Conservation (phyloP, 306 rosid species). For the Vicia sativa region DNA sequence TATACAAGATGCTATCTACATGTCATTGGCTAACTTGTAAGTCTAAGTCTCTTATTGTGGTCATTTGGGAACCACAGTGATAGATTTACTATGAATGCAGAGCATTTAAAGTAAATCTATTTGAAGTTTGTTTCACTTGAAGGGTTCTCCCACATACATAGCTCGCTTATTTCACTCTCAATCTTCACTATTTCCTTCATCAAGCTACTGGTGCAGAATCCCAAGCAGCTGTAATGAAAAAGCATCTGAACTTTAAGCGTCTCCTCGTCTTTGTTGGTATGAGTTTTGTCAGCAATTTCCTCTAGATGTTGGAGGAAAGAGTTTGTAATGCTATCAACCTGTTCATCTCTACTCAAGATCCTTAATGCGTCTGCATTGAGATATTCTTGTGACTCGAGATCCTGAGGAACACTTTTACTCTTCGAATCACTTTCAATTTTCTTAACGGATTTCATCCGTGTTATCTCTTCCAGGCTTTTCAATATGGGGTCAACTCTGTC, state of each 20-base stretch:
- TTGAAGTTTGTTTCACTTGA: conserved; percentile 41
- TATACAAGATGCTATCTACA: conserved; percentile 3
- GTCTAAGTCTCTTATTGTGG: conserved; percentile 4
- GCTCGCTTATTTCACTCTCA: conserved; percentile 53
- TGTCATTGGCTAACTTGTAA: conserved; percentile 10
- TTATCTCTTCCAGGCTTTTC: conserved; percentile 43
- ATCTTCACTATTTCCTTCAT: conserved; percentile 60
- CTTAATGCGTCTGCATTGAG: conserved; percentile 36
- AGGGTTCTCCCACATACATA: conserved; percentile 66
- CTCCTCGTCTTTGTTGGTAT: conserved; percentile 49
- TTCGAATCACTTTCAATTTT: conserved; percentile 43
- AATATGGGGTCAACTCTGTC: conserved; percentile 44
- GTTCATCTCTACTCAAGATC: conserved; percentile 45
- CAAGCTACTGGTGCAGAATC: conserved; percentile 62
- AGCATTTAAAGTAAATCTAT: conserved; percentile 43
- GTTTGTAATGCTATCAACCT: conserved; percentile 44
- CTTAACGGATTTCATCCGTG: conserved; percentile 38
- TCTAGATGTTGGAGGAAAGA: conserved; percentile 54
- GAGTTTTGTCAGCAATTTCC: conserved; percentile 46
- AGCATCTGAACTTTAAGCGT: conserved; percentile 49
- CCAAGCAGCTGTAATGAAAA: conserved; percentile 60
- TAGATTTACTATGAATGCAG: conserved; percentile 17
- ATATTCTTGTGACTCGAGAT: conserved; percentile 51
- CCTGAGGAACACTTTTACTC: conserved; percentile 35
- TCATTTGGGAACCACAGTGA: conserved; percentile 7